A percentile compares a stretch with the other conserved stretches of the same genome.
These are phyloP conservation scores for Daldinia sp. DNA, from an alignment of 2,329 filamentous ascomycete species.

Conservation along the genomic window DNA sequence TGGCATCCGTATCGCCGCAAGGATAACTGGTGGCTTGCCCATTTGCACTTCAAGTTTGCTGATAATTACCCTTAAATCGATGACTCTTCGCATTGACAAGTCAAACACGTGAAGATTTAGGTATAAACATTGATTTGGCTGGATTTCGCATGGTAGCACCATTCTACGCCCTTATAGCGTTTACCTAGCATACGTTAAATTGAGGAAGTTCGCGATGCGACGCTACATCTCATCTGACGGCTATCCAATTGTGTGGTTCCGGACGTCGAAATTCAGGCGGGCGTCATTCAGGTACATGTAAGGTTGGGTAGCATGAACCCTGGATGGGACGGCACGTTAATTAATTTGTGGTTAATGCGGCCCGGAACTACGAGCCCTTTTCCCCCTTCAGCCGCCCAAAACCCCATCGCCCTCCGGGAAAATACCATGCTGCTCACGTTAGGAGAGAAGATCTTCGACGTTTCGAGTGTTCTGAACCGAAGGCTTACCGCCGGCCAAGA, in stretches of 20 bases:
- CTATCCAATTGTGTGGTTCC: neutral
- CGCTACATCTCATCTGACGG: too few species aligned
- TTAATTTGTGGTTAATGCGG: conserved; percentile 44
- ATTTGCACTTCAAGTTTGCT: too few species aligned
- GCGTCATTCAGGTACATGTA: conserved; percentile 2
- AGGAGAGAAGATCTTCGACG: conserved; percentile 26
- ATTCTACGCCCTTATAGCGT: too few species aligned
- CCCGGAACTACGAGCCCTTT: conserved; percentile 35
- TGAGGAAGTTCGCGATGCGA: too few species aligned
- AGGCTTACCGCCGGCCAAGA: conserved; percentile 38
- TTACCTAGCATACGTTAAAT: too few species aligned
- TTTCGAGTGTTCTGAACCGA: conserved; percentile 26
- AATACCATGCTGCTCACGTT: conserved; percentile 9
- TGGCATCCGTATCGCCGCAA: too few species aligned
- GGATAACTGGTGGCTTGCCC: too few species aligned
- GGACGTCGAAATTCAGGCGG: neutral
- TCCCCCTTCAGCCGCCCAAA: conserved; percentile 14
- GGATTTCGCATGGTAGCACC: too few species aligned
- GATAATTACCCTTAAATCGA: too few species aligned
- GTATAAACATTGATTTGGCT: too few species aligned
- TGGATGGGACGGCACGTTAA: conserved; percentile 18
- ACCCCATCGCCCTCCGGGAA: conserved; percentile 12
- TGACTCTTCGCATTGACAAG: too few species aligned
- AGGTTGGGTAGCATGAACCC: conserved; percentile 7
- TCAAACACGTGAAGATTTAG: too few species aligned